Evolutionary conservation across 805 yeast genomes (phyloP).

Genomic region (Huiozyma sinensis): DNA sequence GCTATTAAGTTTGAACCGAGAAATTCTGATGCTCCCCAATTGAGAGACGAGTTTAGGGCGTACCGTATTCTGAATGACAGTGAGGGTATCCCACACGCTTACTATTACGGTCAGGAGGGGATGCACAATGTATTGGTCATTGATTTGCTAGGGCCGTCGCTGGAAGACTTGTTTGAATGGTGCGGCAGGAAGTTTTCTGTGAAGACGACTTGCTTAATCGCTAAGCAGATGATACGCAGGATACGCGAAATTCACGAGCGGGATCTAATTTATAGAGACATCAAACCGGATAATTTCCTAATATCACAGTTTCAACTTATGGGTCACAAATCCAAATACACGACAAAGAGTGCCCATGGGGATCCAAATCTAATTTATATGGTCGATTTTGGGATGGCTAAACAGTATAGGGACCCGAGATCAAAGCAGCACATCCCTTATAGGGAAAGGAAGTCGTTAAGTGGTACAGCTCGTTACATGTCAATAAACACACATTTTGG

Average conservation of each 20-base stretch:
- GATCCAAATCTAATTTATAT: constrained; percentile 60
- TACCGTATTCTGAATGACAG: constrained; percentile 61
- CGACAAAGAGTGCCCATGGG: constrained; percentile 45
- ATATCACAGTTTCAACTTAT: constrained; percentile 31
- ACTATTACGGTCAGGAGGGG: constrained; percentile 80
- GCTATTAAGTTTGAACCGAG: constrained; percentile 78
- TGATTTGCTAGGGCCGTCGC: constrained; percentile 68
- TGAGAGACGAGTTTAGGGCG: constrained; percentile 71
- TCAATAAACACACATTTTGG: constrained; percentile 83
- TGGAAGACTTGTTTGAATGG: constrained; percentile 82
- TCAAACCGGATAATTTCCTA: constrained; percentile 74
- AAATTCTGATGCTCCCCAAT: constrained; percentile 73
- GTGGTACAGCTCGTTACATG: constrained; percentile 84
- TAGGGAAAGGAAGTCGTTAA: constrained; percentile 65
- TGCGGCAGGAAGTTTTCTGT: constrained; percentile 67
- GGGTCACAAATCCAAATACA: constrained; percentile 10
- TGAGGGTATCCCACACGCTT: constrained; percentile 71
- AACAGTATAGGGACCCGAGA: constrained; percentile 70
- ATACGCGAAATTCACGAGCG: constrained; percentile 68
- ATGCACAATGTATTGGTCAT: constrained; percentile 67
- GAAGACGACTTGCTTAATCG: constrained; percentile 63
- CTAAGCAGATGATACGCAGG: constrained; percentile 66
- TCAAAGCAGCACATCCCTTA: constrained; percentile 76
- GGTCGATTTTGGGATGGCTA: constrained; percentile 83
- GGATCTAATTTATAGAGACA: constrained; percentile 69